phyloP scores from a whole-genome alignment of 2,329 filamentous ascomycete species.

The Phyllosticta paracitricarpa region DNA sequence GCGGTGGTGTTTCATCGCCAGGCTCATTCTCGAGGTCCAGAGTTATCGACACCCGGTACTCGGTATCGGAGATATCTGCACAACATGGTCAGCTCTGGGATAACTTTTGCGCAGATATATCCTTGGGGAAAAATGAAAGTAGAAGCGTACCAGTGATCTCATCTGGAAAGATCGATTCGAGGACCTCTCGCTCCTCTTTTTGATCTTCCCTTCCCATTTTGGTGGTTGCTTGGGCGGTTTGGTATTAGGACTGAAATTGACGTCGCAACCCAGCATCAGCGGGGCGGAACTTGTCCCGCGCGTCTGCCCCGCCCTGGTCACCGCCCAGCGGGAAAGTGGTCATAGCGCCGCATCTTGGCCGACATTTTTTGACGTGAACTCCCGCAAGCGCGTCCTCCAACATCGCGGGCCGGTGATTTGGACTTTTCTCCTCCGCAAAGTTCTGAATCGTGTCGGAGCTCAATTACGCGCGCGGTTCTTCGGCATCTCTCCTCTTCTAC shows the following conservation, averaged over 20 bases:
- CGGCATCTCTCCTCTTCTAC: background rate
- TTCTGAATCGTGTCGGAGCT: background rate
- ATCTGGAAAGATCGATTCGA: constrained; percentile 96
- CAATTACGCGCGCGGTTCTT: background rate
- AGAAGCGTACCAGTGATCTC: constrained; percentile 70
- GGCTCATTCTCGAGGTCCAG: constrained; percentile 63
- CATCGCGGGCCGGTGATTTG: background rate
- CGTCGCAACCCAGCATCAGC: background rate
- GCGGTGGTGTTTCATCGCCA: constrained; percentile 51
- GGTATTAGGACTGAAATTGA: background rate
- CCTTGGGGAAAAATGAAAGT: background rate
- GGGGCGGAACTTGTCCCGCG: background rate
- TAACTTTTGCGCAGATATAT: background rate
- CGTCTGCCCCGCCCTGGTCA: background rate
- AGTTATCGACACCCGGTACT: constrained; percentile 77
- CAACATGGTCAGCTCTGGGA: constrained; percentile 14
- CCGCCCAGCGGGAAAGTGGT: background rate
- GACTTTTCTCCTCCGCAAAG: background rate
- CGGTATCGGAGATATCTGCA: constrained; percentile 77
- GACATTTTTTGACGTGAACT: constrained; percentile 4
- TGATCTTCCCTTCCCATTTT: constrained; percentile 66
- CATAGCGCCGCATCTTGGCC: constrained; percentile 2
- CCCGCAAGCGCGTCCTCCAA: background rate
- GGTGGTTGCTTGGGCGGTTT: background rate
- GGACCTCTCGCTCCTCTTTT: constrained; percentile 89